These are phyloP conservation scores for Trichosporon sp. DNA, from an alignment of 1,284 basidiomycete genomes.

Conservation along the genomic window DNA sequence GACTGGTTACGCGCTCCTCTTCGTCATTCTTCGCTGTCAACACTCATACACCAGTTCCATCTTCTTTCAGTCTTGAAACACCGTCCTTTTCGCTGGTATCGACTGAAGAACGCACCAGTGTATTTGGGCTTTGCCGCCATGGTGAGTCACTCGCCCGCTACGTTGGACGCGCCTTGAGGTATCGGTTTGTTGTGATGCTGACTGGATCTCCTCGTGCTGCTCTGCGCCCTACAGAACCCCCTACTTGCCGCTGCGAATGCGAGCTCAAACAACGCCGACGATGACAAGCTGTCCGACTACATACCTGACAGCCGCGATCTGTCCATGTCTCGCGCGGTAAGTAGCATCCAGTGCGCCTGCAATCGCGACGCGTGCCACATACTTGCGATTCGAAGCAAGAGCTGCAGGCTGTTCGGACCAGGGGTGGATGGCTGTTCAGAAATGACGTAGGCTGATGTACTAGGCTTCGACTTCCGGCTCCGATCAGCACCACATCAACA, in stretches of 20 bases:
- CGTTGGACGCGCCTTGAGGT: neutral
- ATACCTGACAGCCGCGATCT: conserved; percentile 52
- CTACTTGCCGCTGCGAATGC: conserved; percentile 52
- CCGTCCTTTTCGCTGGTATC: neutral
- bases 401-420: neutral
- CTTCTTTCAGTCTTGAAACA: neutral
- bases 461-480: conserved; percentile 50
- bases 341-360: conserved; percentile 24
- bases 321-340: conserved; percentile 53
- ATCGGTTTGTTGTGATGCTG: neutral
- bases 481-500: conserved; percentile 49
- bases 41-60: neutral
- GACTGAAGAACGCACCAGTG: neutral
- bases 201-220: neutral
- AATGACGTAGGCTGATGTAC: conserved; percentile 4
- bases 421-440: neutral
- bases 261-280: conserved; percentile 38
- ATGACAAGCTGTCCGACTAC: conserved; percentile 55
- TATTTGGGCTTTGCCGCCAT: neutral
- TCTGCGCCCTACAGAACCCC: conserved; percentile 44
- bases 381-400: no score
- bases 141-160: conserved; percentile 1
- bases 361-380: neutral
- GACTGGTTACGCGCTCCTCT: conserved; percentile 14
- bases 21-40: neutral